phyloP scores from a whole-genome alignment of 2,329 filamentous ascomycete genomes.

The Botrytis pseudocinerea region DNA sequence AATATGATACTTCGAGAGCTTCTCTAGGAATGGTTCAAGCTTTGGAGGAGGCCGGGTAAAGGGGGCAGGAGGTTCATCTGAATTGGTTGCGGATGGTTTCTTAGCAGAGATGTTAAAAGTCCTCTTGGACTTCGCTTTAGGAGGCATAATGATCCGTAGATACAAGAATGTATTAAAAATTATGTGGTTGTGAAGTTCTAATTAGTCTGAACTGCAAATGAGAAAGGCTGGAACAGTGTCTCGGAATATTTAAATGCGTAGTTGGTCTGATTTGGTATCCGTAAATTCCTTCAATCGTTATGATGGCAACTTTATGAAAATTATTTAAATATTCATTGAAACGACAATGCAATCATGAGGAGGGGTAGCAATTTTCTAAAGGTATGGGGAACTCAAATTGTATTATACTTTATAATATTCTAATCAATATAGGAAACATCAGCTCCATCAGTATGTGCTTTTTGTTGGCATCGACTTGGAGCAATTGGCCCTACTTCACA shows the following conservation, averaged over 20 bases:
- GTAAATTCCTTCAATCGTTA: constrained; percentile 25
- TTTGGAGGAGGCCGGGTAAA: constrained; percentile 66
- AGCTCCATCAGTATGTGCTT: constrained; percentile 39
- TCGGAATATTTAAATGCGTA: neutral
- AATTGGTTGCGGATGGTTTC: constrained; percentile 25
- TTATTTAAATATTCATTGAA: constrained; percentile 25
- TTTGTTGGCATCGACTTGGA: constrained; percentile 40
- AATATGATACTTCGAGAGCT: constrained; percentile 67
- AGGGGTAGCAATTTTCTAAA: constrained; percentile 37
- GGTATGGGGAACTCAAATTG: constrained; percentile 25
- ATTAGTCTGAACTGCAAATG: neutral
- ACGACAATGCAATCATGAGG: constrained; percentile 34
- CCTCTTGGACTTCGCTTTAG: constrained; percentile 38
- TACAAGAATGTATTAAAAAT: constrained; percentile 5
- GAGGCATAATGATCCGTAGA: constrained; percentile 35
- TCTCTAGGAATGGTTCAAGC: constrained; percentile 65
- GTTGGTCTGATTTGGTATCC: constrained; percentile 22
- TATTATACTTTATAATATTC: neutral
- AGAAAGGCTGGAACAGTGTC: neutral
- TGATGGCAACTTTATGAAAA: constrained; percentile 15
- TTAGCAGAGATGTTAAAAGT: constrained; percentile 32
- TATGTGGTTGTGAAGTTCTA: neutral
- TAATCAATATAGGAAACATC: constrained; percentile 34
- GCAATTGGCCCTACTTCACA: constrained; percentile 37
- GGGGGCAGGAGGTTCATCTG: constrained; percentile 54